Percentiles rank a stretch among this genome's conserved stretches.
Evolutionary conservation across 208 protist species (phyloP).

Genomic region (Leishmania guyanensis): DNA sequence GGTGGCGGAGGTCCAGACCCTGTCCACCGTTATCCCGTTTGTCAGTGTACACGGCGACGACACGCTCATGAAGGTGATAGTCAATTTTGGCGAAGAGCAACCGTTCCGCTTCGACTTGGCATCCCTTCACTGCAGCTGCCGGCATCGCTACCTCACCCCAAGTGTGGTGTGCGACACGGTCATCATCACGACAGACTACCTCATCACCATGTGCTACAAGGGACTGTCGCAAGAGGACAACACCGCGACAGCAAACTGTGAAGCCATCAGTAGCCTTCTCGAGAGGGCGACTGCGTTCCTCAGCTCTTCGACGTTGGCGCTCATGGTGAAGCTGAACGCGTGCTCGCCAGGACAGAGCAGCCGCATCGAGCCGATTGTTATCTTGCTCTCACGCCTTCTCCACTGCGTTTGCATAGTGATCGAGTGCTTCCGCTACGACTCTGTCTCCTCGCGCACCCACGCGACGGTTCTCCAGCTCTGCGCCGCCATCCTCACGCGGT

Average conservation of each 20-base stretch:
- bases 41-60: constrained; percentile 53
- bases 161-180: constrained; percentile 62
- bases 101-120: constrained; percentile 86
- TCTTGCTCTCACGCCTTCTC: constrained; percentile 70
- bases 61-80: constrained; percentile 79
- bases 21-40: constrained; percentile 67
- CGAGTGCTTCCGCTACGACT: constrained; percentile 83
- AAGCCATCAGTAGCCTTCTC: constrained; percentile 69
- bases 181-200: constrained; percentile 73
- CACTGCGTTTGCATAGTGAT: constrained; percentile 67
- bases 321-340: constrained; percentile 42
- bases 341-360: constrained; percentile 18
- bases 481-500: constrained; percentile 50
- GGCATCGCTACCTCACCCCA: constrained; percentile 50
- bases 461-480: constrained; percentile 76
- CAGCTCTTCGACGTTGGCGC: constrained; percentile 36
- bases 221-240: constrained; percentile 39
- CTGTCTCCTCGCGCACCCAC: constrained; percentile 67
- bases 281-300: constrained; percentile 76
- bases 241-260: constrained; percentile 36
- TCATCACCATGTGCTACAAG: constrained; percentile 74
- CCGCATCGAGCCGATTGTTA: constrained; percentile 29
- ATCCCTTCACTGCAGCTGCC: constrained; percentile 72
- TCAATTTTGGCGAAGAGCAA: constrained; percentile 85
- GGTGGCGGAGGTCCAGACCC: constrained; percentile 45